Conservation (phyloP, 768 basidiomycete species). For the Crucibulum laeve region DNA sequence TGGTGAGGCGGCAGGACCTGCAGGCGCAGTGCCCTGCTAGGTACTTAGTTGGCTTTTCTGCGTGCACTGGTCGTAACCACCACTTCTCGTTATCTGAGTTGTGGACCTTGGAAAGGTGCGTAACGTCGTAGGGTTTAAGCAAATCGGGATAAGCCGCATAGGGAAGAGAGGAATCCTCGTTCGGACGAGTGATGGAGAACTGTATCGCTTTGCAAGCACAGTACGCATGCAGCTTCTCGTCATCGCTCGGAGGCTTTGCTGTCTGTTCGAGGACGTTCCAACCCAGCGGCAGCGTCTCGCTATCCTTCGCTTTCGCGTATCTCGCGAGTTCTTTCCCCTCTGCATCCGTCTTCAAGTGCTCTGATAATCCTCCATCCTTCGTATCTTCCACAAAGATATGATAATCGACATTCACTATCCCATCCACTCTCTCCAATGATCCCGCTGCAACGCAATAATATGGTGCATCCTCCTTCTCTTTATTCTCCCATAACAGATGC, state of each 20-base stretch:
- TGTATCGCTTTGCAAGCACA: slow-evolving; percentile 22
- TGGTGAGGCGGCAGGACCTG: not conserved
- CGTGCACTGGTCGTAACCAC: not conserved
- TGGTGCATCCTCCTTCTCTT: slow-evolving; percentile 5
- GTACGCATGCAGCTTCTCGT: too few relatives aligned
- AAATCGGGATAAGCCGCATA: not conserved
- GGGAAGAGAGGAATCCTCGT: not conserved
- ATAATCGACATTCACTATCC: slow-evolving; percentile 14
- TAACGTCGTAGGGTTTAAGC: not conserved
- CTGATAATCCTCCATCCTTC: slow-evolving; percentile 26
- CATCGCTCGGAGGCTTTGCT: too few relatives aligned
- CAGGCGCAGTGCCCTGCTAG: not conserved
- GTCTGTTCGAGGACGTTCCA: slow-evolving; percentile 14
- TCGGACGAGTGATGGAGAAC: slow-evolving; percentile 21
- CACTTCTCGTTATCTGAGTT: not conserved
- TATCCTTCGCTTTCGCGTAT: slow-evolving; percentile 10
- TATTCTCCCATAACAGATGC: slow-evolving; percentile 16
- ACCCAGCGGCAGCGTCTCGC: slow-evolving; percentile 14
- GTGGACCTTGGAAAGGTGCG: not conserved
- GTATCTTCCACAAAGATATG: slow-evolving; percentile 25
- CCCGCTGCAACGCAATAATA: slow-evolving; percentile 21
- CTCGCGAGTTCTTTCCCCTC: slow-evolving; percentile 15
- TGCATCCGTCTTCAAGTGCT: slow-evolving; percentile 16
- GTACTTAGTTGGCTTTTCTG: not conserved
- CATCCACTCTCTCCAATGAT: slow-evolving; percentile 18